Evolutionary conservation across 176 grass and related monocot species (phyloP), one percentile per base, ranked within the genome.

Genomic region (Aegilops bicornis): DNA sequence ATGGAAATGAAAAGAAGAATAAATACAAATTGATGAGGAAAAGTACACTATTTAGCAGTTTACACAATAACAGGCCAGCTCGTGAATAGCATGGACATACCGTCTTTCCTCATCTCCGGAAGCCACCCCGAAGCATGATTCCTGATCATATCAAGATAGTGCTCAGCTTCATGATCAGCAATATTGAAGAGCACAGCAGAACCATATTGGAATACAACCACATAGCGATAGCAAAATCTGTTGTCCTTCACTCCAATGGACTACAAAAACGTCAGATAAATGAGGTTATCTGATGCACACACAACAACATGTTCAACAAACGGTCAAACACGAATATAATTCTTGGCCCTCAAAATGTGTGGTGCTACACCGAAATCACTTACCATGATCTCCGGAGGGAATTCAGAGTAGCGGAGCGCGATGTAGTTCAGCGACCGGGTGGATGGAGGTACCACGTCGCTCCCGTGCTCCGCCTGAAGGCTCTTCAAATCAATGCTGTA

Each of bases 71-170:
- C 2, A 80, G 19, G 71, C 69, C 50, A 82, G 39, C 0, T 11
- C 76, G 16, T 40, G 76, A 59, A 45, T 60, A 75, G 19, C 60
- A 73, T 31, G 22, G 32, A 31, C 74, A 83, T 94, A 97, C 95
- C 95, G 60, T 97, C 95, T 87, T 97, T 97, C 78, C 88, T 94
- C 95, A 86, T 94, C 58, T 92, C 95, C 37, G 87, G 82, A 33
- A 97, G 92, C 88, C 91, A 93, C n/a, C 95, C 95, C 69, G 84
- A 97, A 74, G 95, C 90, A 92, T 97, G 92, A 29, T 93, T 95
- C 72, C 95, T 90, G 62, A 97, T 90, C 83, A 93, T 90, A 90
- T 97, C 92, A 75, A 97, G 95, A 80, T 91, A 95, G 43, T 90
- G 81, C 50, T 97, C 92, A 72, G 92, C 92, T 88, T 97, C 95